These are phyloP conservation scores for Mentha longifolia DNA, from an alignment of 257 asterid genomes.

Conservation along the genomic window DNA sequence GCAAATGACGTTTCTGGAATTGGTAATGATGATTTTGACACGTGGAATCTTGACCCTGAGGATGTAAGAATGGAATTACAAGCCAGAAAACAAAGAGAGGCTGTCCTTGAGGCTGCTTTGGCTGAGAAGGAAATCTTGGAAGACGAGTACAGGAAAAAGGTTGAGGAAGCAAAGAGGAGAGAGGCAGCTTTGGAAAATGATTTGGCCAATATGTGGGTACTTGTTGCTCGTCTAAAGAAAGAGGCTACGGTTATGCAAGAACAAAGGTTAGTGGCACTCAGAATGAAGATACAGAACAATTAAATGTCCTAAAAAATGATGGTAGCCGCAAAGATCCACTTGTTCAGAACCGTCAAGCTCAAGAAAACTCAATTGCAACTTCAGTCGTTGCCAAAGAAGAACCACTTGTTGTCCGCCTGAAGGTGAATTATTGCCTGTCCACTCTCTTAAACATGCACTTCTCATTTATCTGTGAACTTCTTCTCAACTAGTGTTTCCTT, in stretches of 20 bases:
- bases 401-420: slow-evolving; percentile 85
- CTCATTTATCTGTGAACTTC: slow-evolving; percentile 20
- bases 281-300: slow-evolving; percentile 40
- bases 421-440: slow-evolving; percentile 50
- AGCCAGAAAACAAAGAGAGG: slow-evolving; percentile 89
- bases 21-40: slow-evolving; percentile 67
- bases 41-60: slow-evolving; percentile 75
- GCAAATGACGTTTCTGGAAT: slow-evolving; percentile 58
- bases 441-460: slow-evolving; percentile 17
- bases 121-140: slow-evolving; percentile 84
- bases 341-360: slow-evolving; percentile 41
- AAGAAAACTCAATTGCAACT: slow-evolving; percentile 44
- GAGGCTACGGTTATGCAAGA: slow-evolving; percentile 57
- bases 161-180: slow-evolving; percentile 85
- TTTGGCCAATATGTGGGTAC: slow-evolving; percentile 99
- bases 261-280: slow-evolving; percentile 45
- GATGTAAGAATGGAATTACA: slow-evolving; percentile 86
- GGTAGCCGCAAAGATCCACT: slow-evolving; percentile 44
- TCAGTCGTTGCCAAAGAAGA: slow-evolving; percentile 63
- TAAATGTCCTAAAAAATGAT: slow-evolving; percentile 46
- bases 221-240: slow-evolving; percentile 91
- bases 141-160: slow-evolving; percentile 77
- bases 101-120: slow-evolving; percentile 82
- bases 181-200: slow-evolving; percentile 94
- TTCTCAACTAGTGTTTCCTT: neutral